Conservation (phyloP, 2,329 filamentous ascomycete species). For the Fusarium sp. region DNA sequence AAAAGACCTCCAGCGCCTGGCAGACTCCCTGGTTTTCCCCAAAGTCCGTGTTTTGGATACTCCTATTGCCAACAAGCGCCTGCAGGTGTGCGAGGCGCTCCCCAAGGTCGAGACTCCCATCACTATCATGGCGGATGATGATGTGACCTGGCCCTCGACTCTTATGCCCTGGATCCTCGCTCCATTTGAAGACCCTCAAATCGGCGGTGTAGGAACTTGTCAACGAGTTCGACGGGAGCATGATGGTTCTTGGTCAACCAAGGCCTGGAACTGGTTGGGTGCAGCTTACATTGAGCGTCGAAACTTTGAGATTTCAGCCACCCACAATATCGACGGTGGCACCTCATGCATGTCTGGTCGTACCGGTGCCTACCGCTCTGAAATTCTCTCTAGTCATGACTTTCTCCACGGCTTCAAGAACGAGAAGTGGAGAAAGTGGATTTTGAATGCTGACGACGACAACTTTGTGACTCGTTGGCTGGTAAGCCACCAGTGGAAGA, state of each 20-base stretch:
- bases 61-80: slow-evolving; percentile 91
- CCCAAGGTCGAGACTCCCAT: slow-evolving; percentile 85
- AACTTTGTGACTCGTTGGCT: slow-evolving; percentile 98
- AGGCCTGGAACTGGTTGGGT: slow-evolving; percentile 88
- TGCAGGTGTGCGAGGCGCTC: slow-evolving; percentile 92
- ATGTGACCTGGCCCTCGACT: slow-evolving; percentile 90
- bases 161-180: slow-evolving; percentile 92
- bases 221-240: slow-evolving; percentile 83
- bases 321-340: slow-evolving; percentile 92
- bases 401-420: slow-evolving; percentile 92
- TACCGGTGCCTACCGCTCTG: slow-evolving; percentile 90
- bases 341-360: slow-evolving; percentile 97
- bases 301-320: slow-evolving; percentile 97
- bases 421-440: slow-evolving; percentile 89
- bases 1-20: slow-evolving; percentile 74
- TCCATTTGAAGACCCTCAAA: slow-evolving; percentile 85
- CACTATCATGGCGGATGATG: slow-evolving; percentile 94
- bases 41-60: slow-evolving; percentile 81
- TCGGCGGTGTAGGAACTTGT: slow-evolving; percentile 92
- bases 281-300: slow-evolving; percentile 92
- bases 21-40: slow-evolving; percentile 67
- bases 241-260: slow-evolving; percentile 67
- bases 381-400: slow-evolving; percentile 85
- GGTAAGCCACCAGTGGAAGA: slow-evolving; percentile 91
- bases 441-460: slow-evolving; percentile 95